A percentile compares a stretch with the other conserved stretches of the same genome.
Conservation (phyloP, 306 rosid genomes). For the Psophocarpus tetragonolobus region DNA sequence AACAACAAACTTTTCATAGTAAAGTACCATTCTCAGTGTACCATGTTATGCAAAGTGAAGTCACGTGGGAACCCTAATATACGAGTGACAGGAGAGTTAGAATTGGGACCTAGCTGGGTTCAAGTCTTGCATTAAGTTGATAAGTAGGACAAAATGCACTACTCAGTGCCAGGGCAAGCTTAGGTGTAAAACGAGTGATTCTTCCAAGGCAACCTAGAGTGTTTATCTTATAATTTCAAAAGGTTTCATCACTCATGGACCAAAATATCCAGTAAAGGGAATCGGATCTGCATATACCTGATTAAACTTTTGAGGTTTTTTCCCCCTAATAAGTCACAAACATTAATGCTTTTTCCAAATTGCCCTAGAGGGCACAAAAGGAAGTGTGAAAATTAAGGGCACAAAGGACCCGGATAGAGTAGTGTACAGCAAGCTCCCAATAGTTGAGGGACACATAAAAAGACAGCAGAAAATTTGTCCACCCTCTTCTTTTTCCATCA, state of each 20-base stretch:
- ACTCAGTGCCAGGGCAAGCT: conserved; percentile 17
- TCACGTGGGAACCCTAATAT: background rate
- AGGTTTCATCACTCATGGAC: conserved; percentile 18
- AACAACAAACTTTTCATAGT: background rate
- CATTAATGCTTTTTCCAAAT: background rate
- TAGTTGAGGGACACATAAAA: conserved; percentile 35
- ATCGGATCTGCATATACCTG: background rate
- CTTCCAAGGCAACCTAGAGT: conserved; percentile 20
- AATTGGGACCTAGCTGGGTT: background rate
- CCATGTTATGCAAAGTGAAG: conserved; percentile 8
- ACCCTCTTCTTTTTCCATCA: conserved; percentile 25
- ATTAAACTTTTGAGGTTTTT: background rate
- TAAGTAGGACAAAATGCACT: conserved; percentile 9
- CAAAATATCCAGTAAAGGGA: conserved; percentile 35
- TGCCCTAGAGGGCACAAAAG: background rate
- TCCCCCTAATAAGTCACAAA: background rate
- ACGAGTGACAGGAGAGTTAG: background rate
- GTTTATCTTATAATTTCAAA: conserved; percentile 8
- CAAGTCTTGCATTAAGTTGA: conserved; percentile 5
- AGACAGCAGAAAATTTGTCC: conserved; percentile 27
- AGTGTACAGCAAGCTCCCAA: conserved; percentile 13
- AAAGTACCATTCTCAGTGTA: background rate
- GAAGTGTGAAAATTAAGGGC: conserved; percentile 10
- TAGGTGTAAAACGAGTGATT: conserved; percentile 33
- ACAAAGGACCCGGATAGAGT: conserved; percentile 26